phyloP scores from a whole-genome alignment of 441 rosid species.

The Jatropha multifida region DNA sequence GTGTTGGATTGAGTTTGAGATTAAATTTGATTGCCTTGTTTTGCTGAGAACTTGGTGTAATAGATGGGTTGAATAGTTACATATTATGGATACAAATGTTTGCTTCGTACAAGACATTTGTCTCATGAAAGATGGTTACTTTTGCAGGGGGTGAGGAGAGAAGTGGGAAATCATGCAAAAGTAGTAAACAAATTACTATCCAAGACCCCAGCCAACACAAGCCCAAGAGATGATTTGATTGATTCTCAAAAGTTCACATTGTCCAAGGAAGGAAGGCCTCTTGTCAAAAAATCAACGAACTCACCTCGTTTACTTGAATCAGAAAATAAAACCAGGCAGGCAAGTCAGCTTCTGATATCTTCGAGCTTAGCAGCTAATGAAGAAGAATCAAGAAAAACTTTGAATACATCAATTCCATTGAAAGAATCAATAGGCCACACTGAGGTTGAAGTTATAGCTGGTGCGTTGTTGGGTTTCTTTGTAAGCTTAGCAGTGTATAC shows the following conservation, averaged over 20 bases:
- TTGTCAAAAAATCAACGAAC: constrained; percentile 18
- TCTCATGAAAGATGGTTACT: background rate
- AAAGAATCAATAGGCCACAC: constrained; percentile 92
- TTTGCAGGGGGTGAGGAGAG: constrained; percentile 80
- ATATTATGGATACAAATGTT: too few relatives aligned
- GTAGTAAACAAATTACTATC: constrained; percentile 47
- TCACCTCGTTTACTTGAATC: constrained; percentile 19
- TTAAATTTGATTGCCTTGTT: background rate
- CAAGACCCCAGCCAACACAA: constrained; percentile 15
- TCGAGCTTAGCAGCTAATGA: constrained; percentile 19
- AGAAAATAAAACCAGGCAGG: constrained; percentile 13
- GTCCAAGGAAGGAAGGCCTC: constrained; percentile 27
- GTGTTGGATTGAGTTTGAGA: background rate
- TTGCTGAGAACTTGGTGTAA: background rate
- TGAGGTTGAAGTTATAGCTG: constrained; percentile 80
- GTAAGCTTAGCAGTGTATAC: constrained; percentile 52
- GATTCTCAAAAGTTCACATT: constrained; percentile 18
- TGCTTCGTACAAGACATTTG: too few relatives aligned
- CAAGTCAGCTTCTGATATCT: constrained; percentile 15
- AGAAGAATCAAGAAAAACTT: constrained; percentile 26
- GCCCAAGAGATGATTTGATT: constrained; percentile 23
- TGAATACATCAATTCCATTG: constrained; percentile 25
- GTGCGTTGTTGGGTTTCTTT: constrained; percentile 68
- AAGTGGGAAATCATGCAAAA: constrained; percentile 83
- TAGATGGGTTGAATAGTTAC: background rate